phyloP scores from a whole-genome alignment of 2,329 filamentous ascomycete species.

The Colletotrichum theobromicola region DNA sequence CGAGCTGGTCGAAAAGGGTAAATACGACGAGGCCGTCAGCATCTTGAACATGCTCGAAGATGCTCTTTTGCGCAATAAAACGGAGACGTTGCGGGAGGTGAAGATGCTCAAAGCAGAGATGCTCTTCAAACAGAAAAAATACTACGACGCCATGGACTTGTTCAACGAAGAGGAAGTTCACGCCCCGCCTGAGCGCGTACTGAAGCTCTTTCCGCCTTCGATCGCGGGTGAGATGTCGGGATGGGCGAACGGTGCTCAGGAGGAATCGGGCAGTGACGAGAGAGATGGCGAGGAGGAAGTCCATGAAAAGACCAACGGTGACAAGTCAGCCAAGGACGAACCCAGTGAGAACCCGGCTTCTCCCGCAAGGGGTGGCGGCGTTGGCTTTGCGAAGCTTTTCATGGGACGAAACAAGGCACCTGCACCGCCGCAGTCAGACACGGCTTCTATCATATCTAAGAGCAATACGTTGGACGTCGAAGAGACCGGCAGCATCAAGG shows the following conservation, averaged over 20 bases:
- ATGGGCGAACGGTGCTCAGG: constrained; percentile 44
- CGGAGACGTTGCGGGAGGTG: constrained; percentile 78
- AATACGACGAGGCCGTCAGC: constrained; percentile 91
- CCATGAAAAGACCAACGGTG: constrained; percentile 38
- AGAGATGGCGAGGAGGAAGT: constrained; percentile 33
- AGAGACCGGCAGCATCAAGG: constrained; percentile 60
- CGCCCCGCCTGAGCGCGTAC: constrained; percentile 87
- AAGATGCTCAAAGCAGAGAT: constrained; percentile 91
- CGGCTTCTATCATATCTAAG: constrained; percentile 65
- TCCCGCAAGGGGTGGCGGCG: constrained; percentile 40
- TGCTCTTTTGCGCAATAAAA: constrained; percentile 84
- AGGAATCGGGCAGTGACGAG: constrained; percentile 47
- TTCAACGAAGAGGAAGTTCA: constrained; percentile 85
- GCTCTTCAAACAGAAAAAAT: constrained; percentile 83
- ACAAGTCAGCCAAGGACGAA: constrained; percentile 30
- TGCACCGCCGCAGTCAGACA: constrained; percentile 51
- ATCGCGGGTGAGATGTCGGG: constrained; percentile 84
- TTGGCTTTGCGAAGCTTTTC: constrained; percentile 60
- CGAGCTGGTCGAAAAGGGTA: constrained; percentile 74
- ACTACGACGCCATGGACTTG: constrained; percentile 83
- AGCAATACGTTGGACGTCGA: constrained; percentile 55
- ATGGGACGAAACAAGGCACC: constrained; percentile 48
- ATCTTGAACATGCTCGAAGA: constrained; percentile 90
- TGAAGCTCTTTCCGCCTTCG: constrained; percentile 80
- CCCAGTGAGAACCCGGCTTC: constrained; percentile 30